Evolutionary conservation across 768 basidiomycete genomes (phyloP).

Genomic region (Chalciporus chontae): DNA sequence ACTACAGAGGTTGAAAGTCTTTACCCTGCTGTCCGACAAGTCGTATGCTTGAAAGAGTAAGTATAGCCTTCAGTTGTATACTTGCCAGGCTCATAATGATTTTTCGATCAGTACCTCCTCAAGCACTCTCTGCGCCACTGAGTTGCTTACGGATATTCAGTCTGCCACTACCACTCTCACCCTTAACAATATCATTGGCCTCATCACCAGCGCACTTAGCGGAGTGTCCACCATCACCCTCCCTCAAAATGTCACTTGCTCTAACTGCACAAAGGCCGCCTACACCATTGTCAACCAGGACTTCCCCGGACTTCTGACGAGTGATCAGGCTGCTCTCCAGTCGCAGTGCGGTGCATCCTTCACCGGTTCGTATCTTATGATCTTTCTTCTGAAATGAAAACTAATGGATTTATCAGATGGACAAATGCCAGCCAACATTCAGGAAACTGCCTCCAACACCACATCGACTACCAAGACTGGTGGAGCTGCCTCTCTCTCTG

Average conservation of each 20-base stretch:
- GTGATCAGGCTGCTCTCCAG: slow-evolving; percentile 28
- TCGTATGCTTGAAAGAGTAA: slow-evolving; percentile 65
- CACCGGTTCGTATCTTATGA: slow-evolving; percentile 9
- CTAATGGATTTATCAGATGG: slow-evolving; percentile 20
- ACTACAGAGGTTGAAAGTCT: slow-evolving; percentile 42
- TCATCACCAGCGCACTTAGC: slow-evolving; percentile 7
- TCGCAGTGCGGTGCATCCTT: slow-evolving; percentile 48
- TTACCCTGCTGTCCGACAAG: slow-evolving; percentile 56
- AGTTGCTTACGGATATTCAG: slow-evolving; percentile 55
- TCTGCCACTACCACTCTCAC: slow-evolving; percentile 21
- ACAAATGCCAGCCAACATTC: slow-evolving; percentile 26
- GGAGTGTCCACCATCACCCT: slow-evolving; percentile 10
- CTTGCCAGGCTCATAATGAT: too few relatives aligned
- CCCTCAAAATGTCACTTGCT: slow-evolving; percentile 44
- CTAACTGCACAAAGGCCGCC: slow-evolving; percentile 49
- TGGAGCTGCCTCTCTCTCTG: slow-evolving; percentile 19
- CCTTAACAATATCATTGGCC: slow-evolving; percentile 12
- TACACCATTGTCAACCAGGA: slow-evolving; percentile 41
- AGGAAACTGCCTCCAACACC: slow-evolving; percentile 22
- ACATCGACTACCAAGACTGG: slow-evolving; percentile 16
- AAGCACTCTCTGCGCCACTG: slow-evolving; percentile 52
- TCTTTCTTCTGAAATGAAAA: too few relatives aligned
- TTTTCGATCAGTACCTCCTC: slow-evolving; percentile 27
- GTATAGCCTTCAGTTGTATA: slow-evolving; percentile 19
- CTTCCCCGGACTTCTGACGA: slow-evolving; percentile 34